These are phyloP conservation scores for Cercis canadensis DNA, from an alignment of 306 rosid species.

Conservation along the genomic window DNA sequence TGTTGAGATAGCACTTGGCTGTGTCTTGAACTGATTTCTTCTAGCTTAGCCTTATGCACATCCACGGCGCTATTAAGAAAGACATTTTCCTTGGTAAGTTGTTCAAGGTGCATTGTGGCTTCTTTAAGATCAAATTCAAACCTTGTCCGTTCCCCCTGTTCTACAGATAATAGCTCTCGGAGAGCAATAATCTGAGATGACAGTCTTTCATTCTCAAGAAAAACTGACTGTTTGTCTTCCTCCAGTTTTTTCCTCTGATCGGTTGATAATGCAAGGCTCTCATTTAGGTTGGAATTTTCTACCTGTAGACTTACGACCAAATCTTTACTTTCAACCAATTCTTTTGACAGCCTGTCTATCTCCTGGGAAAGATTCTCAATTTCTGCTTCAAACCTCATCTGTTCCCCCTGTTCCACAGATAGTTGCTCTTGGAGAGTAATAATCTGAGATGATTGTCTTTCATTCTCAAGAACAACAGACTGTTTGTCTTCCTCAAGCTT, in stretches of 20 bases:
- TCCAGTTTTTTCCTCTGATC: too few relatives aligned
- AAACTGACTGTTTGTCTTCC: too few relatives aligned
- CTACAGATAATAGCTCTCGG: too few relatives aligned
- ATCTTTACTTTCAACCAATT: too few relatives aligned
- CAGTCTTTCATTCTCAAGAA: too few relatives aligned
- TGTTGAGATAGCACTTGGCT: conserved; percentile 44
- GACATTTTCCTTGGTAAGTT: conserved; percentile 67
- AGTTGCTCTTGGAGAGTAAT: conserved; percentile 59
- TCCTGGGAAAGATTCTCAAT: too few relatives aligned
- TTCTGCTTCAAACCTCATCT: conserved; percentile 54
- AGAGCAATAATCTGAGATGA: too few relatives aligned
- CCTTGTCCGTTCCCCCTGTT: too few relatives aligned
- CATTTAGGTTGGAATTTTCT: too few relatives aligned
- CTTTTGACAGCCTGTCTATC: too few relatives aligned
- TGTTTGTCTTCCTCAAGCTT: conserved; percentile 65
- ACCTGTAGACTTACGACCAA: too few relatives aligned
- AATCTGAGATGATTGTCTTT: conserved; percentile 56
- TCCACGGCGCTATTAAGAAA: conserved; percentile 63
- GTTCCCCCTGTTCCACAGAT: conserved; percentile 58
- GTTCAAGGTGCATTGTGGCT: conserved; percentile 54
- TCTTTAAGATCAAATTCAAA: conserved; percentile 64
- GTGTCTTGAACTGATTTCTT: conserved; percentile 49
- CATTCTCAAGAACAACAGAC: conserved; percentile 54
- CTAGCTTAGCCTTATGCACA: conserved; percentile 54
- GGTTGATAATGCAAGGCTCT: too few relatives aligned